These are phyloP conservation scores for Maudiozyma serrabonitensis DNA, from an alignment of 805 yeast species.

Conservation along the genomic window DNA sequence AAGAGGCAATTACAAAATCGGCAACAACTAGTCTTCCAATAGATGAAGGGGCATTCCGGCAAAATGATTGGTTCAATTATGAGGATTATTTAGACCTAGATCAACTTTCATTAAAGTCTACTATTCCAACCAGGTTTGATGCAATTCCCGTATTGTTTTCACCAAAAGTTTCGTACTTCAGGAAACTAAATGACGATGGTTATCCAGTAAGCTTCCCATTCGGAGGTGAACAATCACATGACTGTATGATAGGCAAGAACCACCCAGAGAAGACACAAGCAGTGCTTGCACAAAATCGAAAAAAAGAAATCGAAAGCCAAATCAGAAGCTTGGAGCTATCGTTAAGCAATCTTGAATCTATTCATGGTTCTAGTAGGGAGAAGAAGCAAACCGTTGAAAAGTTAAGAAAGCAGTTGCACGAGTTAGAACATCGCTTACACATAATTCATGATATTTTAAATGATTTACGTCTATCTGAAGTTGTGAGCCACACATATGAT, in stretches of 20 bases:
- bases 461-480: constrained; percentile 24
- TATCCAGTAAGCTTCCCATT: constrained; percentile 44
- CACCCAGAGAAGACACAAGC: constrained; percentile 50
- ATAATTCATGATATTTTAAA: constrained; percentile 25
- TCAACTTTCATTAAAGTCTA: constrained; percentile 33
- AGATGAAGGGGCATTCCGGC: constrained; percentile 4
- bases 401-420: constrained; percentile 21
- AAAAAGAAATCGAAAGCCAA: constrained; percentile 32
- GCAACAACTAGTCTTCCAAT: neutral
- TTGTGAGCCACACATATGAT: constrained; percentile 9
- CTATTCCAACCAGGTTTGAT: constrained; percentile 33
- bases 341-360: constrained; percentile 4
- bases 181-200: constrained; percentile 40
- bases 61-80: constrained; percentile 54
- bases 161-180: constrained; percentile 51
- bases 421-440: constrained; percentile 27
- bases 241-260: constrained; percentile 41
- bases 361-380: neutral
- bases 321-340: constrained; percentile 17
- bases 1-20: constrained; percentile 27
- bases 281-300: constrained; percentile 33
- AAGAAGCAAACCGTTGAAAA: constrained; percentile 2
- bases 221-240: constrained; percentile 47
- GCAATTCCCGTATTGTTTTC: constrained; percentile 41
- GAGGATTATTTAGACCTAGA: constrained; percentile 73